Base-by-base conservation (phyloP, 345 rosid species). In the Heritiera littoralis region DNA sequence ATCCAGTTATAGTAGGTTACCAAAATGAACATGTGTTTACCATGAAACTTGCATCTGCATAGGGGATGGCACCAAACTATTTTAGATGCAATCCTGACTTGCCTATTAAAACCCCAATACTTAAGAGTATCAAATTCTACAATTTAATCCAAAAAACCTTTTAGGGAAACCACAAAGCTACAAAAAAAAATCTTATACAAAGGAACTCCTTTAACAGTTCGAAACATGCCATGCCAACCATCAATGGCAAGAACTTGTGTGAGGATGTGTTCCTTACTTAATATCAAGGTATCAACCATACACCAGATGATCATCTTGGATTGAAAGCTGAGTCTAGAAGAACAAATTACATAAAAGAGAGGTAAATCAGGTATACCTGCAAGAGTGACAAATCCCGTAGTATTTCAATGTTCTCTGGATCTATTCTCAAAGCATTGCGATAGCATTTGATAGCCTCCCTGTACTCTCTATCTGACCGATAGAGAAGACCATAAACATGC, bases 361-460 rank as follows among this genome's bases (percentile, higher is more conserved):
- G 45, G 75, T 17, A 30, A 71, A 15, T 51, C 40, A 51, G 20
- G 41, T 56, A 43, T 84, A 94, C 99, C 98, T 97, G 99, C 84
- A 97, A 88, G 17, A 94, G 93, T 32, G 99, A 94, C 84, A 97
- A 89, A 81, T 97, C 99, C 81, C 98, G 81, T 80, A 97, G 85
- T 80, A 97, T 97, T 85, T 97, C 99, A 79, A 97, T 94, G 85
- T 97, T 97, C 80, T 94, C 99, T 67, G 98, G 98, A 87, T 97
- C 99, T 86, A 91, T 94, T 85, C 89, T 87, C 85, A 97, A 80
- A 48, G 98, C 99, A 86, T 92, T 94, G 61, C 98, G 89, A 80
- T 94, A 97, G 90, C 98, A 93, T 83, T 97, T 97, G 85, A 97
- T 97, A 79, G 99, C 99, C 82, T 97, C 99, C 81, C 98, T 92